Percentiles rank a stretch among this genome's conserved stretches.
Evolutionary conservation across 78 protist genomes (phyloP).

Genomic region (Dictyostelium citrinum): DNA sequence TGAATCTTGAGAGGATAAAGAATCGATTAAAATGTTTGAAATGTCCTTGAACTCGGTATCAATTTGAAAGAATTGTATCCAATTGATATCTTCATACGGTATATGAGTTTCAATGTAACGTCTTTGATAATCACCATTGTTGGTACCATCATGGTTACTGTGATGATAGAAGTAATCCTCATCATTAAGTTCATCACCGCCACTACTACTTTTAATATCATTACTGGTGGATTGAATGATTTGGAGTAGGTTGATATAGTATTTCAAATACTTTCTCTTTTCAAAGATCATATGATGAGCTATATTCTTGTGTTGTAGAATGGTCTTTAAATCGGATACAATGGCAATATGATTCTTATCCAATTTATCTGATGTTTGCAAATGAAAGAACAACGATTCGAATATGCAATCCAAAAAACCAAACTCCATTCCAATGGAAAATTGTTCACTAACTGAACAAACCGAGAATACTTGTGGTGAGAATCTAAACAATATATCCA

Average conservation of each 20-base stretch:
- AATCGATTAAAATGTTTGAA: conserved; percentile 5
- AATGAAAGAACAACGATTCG: neutral
- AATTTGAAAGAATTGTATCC: conserved; percentile 36
- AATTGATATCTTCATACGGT: conserved; percentile 19
- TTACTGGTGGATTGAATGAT: neutral
- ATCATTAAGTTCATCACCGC: neutral
- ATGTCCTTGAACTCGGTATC: conserved; percentile 35
- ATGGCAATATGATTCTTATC: conserved; percentile 24
- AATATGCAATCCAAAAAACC: conserved; percentile 21
- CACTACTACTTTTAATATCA: neutral
- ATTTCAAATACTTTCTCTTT: neutral
- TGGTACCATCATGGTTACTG: neutral
- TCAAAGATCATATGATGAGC: conserved; percentile 13
- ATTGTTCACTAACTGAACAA: neutral
- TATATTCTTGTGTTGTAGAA: neutral
- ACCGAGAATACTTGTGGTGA: conserved; percentile 69
- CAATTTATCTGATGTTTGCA: neutral
- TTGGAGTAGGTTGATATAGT: neutral
- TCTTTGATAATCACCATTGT: neutral
- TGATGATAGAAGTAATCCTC: neutral
- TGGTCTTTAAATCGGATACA: conserved; percentile 35
- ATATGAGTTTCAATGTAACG: neutral
- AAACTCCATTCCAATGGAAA: neutral
- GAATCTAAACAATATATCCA: conserved; percentile 17
- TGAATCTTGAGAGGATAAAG: neutral